Base-by-base conservation (phyloP, 768 basidiomycete species). In the Mycena crocata region DNA sequence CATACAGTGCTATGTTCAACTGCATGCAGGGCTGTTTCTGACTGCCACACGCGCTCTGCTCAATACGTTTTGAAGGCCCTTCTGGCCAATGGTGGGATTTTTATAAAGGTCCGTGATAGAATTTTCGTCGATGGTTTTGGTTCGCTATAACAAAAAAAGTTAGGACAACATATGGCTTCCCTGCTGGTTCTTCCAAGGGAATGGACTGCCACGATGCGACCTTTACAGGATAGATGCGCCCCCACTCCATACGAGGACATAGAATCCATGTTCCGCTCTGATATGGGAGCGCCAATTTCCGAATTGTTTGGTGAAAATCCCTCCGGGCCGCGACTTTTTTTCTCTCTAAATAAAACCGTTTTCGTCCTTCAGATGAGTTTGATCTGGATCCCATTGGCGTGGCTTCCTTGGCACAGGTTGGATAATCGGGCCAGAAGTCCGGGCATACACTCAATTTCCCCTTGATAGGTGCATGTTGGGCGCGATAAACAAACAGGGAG, bases 321-420 rank as follows among this genome's bases (percentile, higher is more conserved):
- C 15, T 46, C 21, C 23, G 3, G 5, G 23, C 24, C 19, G 5
- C 23, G 5, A 21, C 17, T 24, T 12, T 23, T 23, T 5, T n/a
- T 28, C 1, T 37, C 34, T 67, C 40, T 37, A 39, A 57, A n/a
- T n/a, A n/a, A n/a, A n/a, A n/a, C n/a, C 15, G 9, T 15, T 45
- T 32, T 9, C 9, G 44, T 23, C 32, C 26, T 28, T 14, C 50
- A 67, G 66, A 89, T 15, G 88, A 94, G 65, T 97, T 99, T 74
- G 90, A 98, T 70, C 89, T 89, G 6, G 81, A 84, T 21, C 98
- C 98, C 9, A 93, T 99, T 48, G 98, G 98, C 3, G 95, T 98
- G 19, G 98, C 98, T 15, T 97, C 95, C 72, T 80, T 98, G 39
- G 98, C 98, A 7, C 98, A 99, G 40, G 63, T 64, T 28, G 1